phyloP scores from a whole-genome alignment of 2,329 filamentous ascomycete species.

The Botryosphaeria agaves region DNA sequence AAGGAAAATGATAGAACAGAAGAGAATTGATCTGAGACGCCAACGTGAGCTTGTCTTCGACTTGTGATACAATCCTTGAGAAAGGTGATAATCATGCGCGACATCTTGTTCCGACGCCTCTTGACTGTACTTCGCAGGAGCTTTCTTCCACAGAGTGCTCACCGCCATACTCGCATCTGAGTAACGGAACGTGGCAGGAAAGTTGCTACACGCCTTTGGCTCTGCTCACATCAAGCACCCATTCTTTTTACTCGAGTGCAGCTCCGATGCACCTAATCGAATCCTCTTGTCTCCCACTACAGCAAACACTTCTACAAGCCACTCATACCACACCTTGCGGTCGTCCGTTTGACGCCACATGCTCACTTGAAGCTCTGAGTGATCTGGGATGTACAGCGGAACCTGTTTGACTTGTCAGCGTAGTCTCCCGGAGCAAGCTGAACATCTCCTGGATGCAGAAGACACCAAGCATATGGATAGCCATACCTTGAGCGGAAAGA shows the following conservation, averaged over 20 bases:
- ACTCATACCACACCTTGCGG: slow-evolving; percentile 96
- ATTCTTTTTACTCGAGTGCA: slow-evolving; percentile 52
- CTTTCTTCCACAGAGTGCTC: too few relatives aligned
- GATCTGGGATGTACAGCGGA: slow-evolving; percentile 70
- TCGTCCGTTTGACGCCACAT: slow-evolving; percentile 97
- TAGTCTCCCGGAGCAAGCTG: not conserved
- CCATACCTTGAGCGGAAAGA: slow-evolving; percentile 74
- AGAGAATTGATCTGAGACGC: too few relatives aligned
- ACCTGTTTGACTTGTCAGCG: slow-evolving; percentile 32
- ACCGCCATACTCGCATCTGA: too few relatives aligned
- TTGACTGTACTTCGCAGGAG: too few relatives aligned
- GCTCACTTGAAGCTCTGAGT: slow-evolving; percentile 70
- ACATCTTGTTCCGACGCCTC: too few relatives aligned
- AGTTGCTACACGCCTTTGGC: too few relatives aligned
- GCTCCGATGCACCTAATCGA: slow-evolving; percentile 42
- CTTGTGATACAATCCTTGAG: too few relatives aligned
- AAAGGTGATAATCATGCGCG: too few relatives aligned
- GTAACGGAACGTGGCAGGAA: too few relatives aligned
- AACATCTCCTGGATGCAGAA: not conserved
- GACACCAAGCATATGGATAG: not conserved
- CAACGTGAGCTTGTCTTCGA: too few relatives aligned
- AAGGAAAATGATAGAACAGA: too few relatives aligned
- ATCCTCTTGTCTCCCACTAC: slow-evolving; percentile 2
- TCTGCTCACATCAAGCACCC: slow-evolving; percentile 58
- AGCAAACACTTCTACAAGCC: slow-evolving; percentile 71